Evolutionary conservation across 805 yeast genomes (phyloP), one percentile per base, ranked within the genome.

Genomic region (Maudiozyma pseudohumilis): DNA sequence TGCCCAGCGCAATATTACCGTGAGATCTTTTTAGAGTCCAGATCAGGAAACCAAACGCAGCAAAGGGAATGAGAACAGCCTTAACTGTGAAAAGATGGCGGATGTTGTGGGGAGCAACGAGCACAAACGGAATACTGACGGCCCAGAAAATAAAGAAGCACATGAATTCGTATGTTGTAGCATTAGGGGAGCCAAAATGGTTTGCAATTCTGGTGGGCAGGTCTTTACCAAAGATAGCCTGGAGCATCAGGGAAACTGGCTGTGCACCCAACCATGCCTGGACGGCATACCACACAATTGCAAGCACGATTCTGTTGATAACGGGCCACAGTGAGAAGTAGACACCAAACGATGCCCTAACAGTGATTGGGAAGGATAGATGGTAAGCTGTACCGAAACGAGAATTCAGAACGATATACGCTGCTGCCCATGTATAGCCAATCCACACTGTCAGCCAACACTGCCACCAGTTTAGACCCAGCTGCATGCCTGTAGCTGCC

Each of bases 311-410:
- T 60, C 95, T 72, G 61, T 85, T 84, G 36, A 85, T 48, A 28
- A 85, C 75, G 6, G 92, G 94, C 94, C 89, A 85, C 38, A 79
- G 63, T 1, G 85, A 77, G 32, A 89, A 89, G 66, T 76, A 81
- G 12, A 81, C 73, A 39, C 95, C 95, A 63, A 85, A 86, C 2
- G 89, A 72, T 1, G 87, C 70, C 43, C 95, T 67, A 27, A 77
- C 70, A 4, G 80, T 70, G 11, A 85, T 87, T 1, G 95, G 94
- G 68, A 85, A 85, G 0, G 88, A 72, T 36, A 83, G 65, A 52
- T 84, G 94, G 52, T 84, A 81, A 46, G 70, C 69, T 15, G 84
- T 69, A 44, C 95, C 95, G 37, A 82, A 72, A 46, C 92, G 66
- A 19, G 89, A 80, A 19, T 80, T 68, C 18, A 74, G 52, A 8